Evolutionary conservation across 352 stramenopile genomes (phyloP), one percentile per base, ranked within the genome.

Genomic region (Phytophthora hibernalis): DNA sequence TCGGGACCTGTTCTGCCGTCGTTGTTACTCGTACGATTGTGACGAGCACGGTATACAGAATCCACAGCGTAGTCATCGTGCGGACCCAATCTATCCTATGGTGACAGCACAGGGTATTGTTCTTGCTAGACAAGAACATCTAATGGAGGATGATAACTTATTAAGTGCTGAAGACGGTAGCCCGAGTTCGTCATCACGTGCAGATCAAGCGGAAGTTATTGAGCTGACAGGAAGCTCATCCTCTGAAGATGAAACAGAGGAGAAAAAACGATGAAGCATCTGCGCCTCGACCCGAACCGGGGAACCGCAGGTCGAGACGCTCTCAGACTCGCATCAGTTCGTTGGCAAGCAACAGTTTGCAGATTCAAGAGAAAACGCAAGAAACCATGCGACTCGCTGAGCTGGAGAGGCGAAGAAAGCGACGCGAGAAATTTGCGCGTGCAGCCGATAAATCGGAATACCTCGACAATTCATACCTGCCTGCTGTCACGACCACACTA

Each of bases 1-100:
- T 71, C 81, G 87, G 0, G 80, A 93, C 56, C 54, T 98, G 3
- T 97, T 98, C 61, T 98, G 94, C 64, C 77, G 89, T 3, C 79
- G 87, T 2, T 98, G 94, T 70, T 97, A 91, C 61, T 82, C 65
- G 0, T 98, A 98, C 74, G 91, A 98, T 68, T 98, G 94, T 55
- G 79, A 85, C 45, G 68, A 96, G 33, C 94, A 98, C 65, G 91
- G 91, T 1, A 95, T 91, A 43, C 59, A 91, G 50, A 78, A 91
- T 38, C 83, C 85, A 3, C 72, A 74, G 21, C 83, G 82, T 16
- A 65, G 53, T 11, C 37, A 64, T 53, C 79, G 85, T 2, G 72
- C 61, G 2, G 82, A 92, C 63, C 85, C 85, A 0, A 54, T 90
- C 26, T 79, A 91, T 49, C 85, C 85, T 0, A 84, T 88, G 10